A percentile compares a stretch with the other conserved stretches of the same genome.
phyloP scores from a whole-genome alignment of 371 early-diverging fungal species.

The Mucor lusitanicus region DNA sequence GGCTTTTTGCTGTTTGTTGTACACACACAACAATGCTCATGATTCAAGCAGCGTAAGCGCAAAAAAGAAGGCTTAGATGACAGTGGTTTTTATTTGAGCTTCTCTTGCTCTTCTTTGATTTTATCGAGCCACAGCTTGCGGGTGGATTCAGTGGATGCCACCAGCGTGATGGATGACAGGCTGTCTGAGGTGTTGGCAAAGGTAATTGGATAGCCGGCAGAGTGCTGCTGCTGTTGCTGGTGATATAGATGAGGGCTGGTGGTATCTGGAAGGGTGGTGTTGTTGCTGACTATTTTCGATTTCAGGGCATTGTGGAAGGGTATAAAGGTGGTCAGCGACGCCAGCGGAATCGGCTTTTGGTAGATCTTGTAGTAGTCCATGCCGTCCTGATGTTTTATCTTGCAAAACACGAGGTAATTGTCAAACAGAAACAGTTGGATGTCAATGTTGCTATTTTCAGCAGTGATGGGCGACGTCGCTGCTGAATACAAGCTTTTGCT shows the following conservation, averaged over 20 bases:
- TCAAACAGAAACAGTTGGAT: conserved; percentile 86
- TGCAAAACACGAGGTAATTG: conserved; percentile 82
- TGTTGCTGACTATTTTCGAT: background rate
- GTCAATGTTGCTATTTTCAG: conserved; percentile 43
- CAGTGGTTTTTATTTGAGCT: background rate
- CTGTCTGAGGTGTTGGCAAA: conserved; percentile 34
- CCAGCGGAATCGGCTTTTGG: conserved; percentile 67
- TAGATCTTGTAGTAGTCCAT: conserved; percentile 45
- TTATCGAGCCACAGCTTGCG: conserved; percentile 25
- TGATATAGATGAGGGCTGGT: background rate
- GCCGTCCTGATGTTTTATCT: conserved; percentile 48
- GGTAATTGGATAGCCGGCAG: conserved; percentile 51
- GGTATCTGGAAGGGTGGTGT: background rate
- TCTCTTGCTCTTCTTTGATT: conserved; percentile 5
- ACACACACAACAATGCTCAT: background rate
- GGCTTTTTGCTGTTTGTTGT: background rate
- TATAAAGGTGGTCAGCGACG: conserved; percentile 55
- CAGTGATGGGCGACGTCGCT: background rate
- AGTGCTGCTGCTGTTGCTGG: background rate
- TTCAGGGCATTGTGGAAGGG: conserved; percentile 19
- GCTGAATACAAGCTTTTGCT: conserved; percentile 34
- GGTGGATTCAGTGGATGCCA: conserved; percentile 13
- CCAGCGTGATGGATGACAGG: conserved; percentile 1
- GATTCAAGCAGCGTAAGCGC: background rate
- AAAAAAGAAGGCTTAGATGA: background rate